Evolutionary conservation across 2,329 filamentous ascomycete species (phyloP).

Genomic region (Achaetomium macrosporum): DNA sequence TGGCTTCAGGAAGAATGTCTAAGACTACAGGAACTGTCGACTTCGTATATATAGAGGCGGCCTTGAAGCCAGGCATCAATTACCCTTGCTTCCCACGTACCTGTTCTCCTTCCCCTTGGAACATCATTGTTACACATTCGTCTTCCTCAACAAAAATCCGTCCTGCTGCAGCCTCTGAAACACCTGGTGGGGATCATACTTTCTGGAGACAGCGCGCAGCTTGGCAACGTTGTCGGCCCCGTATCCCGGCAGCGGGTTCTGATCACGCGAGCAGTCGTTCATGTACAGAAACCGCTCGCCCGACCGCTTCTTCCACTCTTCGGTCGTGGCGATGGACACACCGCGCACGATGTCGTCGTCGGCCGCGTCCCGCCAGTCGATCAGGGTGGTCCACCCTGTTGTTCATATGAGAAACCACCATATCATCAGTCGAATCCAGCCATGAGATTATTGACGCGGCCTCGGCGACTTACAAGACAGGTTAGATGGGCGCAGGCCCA

Average conservation of each 20-base stretch:
- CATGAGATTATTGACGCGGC: too few relatives aligned
- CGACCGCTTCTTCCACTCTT: neutral
- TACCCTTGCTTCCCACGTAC: too few relatives aligned
- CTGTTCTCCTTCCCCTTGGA: too few relatives aligned
- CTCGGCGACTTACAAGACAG: neutral
- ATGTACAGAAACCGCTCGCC: slow-evolving; percentile 16
- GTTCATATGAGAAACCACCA: too few relatives aligned
- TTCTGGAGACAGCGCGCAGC: slow-evolving; percentile 20
- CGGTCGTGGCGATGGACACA: neutral
- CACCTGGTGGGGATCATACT: slow-evolving; percentile 25
- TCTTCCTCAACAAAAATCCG: neutral
- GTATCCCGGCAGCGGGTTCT: slow-evolving; percentile 26
- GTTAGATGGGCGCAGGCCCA: neutral
- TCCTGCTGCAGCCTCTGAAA: slow-evolving; percentile 22
- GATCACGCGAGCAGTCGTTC: slow-evolving; percentile 26
- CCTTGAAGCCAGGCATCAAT: too few relatives aligned
- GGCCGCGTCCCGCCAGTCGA: too few relatives aligned
- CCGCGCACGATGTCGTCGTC: too few relatives aligned
- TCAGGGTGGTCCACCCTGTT: too few relatives aligned
- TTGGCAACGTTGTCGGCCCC: slow-evolving; percentile 25
- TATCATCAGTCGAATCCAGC: too few relatives aligned
- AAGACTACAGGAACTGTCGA: too few relatives aligned
- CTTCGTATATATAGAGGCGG: too few relatives aligned
- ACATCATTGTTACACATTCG: neutral
- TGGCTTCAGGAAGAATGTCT: too few relatives aligned